These are phyloP conservation scores for Anthracocystis walkeri DNA, from an alignment of 1,284 basidiomycete genomes.

Conservation along the genomic window DNA sequence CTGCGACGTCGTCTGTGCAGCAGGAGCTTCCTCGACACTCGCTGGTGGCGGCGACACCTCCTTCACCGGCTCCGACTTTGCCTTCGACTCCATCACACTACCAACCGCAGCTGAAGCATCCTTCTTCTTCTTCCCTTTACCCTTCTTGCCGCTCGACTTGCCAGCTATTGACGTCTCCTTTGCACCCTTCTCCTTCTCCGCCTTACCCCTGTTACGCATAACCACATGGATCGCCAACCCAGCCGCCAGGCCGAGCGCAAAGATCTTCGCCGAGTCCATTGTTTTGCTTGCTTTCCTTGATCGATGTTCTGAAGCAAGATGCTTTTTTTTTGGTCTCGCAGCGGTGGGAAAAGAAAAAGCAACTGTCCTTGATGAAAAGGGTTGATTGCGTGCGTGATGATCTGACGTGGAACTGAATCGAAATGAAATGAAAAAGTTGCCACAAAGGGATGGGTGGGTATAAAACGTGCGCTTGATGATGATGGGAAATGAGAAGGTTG, in stretches of 20 bases:
- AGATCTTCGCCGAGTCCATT: slow-evolving; percentile 54
- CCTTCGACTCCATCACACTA: not conserved
- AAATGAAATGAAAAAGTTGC: not conserved
- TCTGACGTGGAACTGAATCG: slow-evolving; percentile 28
- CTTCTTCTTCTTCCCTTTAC: slow-evolving; percentile 22
- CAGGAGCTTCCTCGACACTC: not conserved
- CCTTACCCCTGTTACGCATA: slow-evolving; percentile 23
- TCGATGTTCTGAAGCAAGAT: not conserved
- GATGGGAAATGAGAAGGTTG: too few species aligned
- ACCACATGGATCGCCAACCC: slow-evolving; percentile 39
- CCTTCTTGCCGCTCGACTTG: slow-evolving; percentile 36
- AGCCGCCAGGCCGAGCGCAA: slow-evolving; percentile 41
- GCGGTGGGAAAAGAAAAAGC: not conserved
- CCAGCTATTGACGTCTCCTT: slow-evolving; percentile 14
- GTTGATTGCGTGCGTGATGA: not conserved
- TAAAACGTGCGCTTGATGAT: not conserved
- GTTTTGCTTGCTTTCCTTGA: not conserved
- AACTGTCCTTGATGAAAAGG: too few species aligned
- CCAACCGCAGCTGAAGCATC: not conserved
- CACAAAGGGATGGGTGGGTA: slow-evolving; percentile 10
- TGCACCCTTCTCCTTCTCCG: not conserved
- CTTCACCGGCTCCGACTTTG: not conserved
- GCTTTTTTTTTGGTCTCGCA: not conserved
- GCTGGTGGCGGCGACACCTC: slow-evolving; percentile 1
- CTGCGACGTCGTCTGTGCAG: slow-evolving; percentile 3